Percentiles rank a stretch among this genome's conserved stretches.
Conservation (phyloP, 1,284 basidiomycete genomes). For the Irpex rosettiformis region DNA sequence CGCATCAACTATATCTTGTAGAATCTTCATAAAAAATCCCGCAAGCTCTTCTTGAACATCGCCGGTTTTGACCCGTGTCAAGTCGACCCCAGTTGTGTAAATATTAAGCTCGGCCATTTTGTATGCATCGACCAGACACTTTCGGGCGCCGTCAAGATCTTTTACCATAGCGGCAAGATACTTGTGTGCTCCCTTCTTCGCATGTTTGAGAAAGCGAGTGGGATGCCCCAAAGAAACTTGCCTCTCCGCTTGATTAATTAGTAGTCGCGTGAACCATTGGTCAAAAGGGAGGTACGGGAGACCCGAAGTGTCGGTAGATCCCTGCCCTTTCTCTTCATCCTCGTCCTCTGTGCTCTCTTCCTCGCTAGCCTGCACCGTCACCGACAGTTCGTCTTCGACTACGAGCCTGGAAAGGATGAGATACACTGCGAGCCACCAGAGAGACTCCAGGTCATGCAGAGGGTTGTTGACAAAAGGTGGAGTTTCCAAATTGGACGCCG, state of each 20-base stretch:
- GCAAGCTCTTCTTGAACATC: background rate
- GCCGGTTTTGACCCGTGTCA: background rate
- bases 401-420: background rate
- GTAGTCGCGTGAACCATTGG: background rate
- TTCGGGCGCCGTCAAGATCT: background rate
- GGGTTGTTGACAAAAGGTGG: too few relatives aligned
- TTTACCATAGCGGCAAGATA: background rate
- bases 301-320: too few relatives aligned
- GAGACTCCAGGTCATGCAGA: too few relatives aligned
- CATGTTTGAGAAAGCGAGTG: background rate
- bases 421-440: constrained; percentile 1
- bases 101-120: background rate
- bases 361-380: too few relatives aligned
- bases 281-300: too few relatives aligned
- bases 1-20: background rate
- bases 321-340: too few relatives aligned
- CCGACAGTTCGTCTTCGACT: background rate
- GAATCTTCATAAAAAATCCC: background rate
- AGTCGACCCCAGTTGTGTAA: background rate
- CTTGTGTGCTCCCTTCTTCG: background rate
- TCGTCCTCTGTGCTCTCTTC: too few relatives aligned
- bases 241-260: background rate
- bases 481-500: too few relatives aligned
- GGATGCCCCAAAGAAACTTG: background rate
- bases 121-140: background rate